A percentile compares a stretch with the other conserved stretches of the same genome.
Conservation (phyloP, 75 land plant species). For the Cupressus sempervirens region DNA sequence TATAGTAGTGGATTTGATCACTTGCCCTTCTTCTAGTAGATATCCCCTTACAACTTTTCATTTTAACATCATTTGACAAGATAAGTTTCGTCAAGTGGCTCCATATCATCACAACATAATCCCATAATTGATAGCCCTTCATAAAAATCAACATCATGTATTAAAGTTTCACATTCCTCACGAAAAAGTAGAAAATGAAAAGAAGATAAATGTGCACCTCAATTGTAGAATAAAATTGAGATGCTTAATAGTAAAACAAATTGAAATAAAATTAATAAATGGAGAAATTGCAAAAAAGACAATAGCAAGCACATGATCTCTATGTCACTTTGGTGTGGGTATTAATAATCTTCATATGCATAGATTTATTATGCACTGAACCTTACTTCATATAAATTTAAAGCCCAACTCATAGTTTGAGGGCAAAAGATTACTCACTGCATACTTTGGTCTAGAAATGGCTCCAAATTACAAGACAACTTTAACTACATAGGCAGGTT, state of each 20-base stretch:
- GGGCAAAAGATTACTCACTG: neutral
- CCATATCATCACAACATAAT: neutral
- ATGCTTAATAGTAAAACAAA: neutral
- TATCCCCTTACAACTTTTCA: neutral
- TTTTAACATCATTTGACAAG: neutral
- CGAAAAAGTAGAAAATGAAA: neutral
- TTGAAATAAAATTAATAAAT: neutral
- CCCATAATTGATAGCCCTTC: neutral
- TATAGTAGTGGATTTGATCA: neutral
- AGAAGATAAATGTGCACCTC: neutral
- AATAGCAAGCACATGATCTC: neutral
- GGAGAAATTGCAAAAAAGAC: neutral
- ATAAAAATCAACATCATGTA: neutral
- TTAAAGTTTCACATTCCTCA: neutral
- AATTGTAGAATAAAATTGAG: neutral
- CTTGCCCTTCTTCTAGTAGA: neutral
- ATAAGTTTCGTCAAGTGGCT: neutral
- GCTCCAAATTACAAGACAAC: neutral
- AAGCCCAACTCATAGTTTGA: neutral
- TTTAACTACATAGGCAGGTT: neutral
- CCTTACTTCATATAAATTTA: neutral
- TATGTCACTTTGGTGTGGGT: neutral
- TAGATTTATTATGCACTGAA: neutral
- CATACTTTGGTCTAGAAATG: neutral
- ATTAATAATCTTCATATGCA: neutral